Evolutionary conservation across 495 filamentous ascomycete genomes (phyloP).

Genomic region (Sporormia fimetaria): DNA sequence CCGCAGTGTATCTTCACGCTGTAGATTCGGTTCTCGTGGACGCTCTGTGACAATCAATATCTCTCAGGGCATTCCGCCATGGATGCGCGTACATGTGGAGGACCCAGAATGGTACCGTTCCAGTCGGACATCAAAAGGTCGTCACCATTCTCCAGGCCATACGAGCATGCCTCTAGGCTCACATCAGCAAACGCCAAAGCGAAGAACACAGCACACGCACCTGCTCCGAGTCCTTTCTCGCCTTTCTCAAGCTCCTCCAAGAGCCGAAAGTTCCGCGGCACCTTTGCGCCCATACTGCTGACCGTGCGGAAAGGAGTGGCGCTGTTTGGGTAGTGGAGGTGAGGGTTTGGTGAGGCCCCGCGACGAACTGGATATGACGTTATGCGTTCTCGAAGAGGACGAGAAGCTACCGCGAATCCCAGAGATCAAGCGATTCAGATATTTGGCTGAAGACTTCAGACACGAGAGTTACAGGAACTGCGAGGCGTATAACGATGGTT

Average conservation of each 20-base stretch:
- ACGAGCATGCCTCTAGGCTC: constrained; percentile 78
- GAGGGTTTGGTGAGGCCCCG: constrained; percentile 8
- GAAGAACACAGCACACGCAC: constrained; percentile 35
- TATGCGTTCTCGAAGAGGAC: too few relatives aligned
- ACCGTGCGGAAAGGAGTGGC: neutral
- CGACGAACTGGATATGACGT: constrained; percentile 3
- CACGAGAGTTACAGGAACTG: too few relatives aligned
- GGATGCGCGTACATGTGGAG: constrained; percentile 67
- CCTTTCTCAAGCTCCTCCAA: constrained; percentile 98
- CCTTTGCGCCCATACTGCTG: constrained; percentile 61
- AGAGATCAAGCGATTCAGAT: too few relatives aligned
- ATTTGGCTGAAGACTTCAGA: too few relatives aligned
- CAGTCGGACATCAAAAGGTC: constrained; percentile 97
- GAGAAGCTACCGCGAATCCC: too few relatives aligned
- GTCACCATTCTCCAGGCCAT: constrained; percentile 87
- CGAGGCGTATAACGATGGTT: too few relatives aligned
- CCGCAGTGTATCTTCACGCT: constrained; percentile 96
- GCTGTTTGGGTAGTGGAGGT: neutral
- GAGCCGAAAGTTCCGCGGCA: constrained; percentile 90
- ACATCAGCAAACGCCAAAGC: neutral
- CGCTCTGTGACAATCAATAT: constrained; percentile 47
- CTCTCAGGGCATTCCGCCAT: neutral
- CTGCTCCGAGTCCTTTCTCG: constrained; percentile 91
- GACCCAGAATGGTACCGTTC: constrained; percentile 94
- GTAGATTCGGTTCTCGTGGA: constrained; percentile 97